Conservation (phyloP, 2,329 filamentous ascomycete genomes). For the Aspergillus sclerotialis region DNA sequence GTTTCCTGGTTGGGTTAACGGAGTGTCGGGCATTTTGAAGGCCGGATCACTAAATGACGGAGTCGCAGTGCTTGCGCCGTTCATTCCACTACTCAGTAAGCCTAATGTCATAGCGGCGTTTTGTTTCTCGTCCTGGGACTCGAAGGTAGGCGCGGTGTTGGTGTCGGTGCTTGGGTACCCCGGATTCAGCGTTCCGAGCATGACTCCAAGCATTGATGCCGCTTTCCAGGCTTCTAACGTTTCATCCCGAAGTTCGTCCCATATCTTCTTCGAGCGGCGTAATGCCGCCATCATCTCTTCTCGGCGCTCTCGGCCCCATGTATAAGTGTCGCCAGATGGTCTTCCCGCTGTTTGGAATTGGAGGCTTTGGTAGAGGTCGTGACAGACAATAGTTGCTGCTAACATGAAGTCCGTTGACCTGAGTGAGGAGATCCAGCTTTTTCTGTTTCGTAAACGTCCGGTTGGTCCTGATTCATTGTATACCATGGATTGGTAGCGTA, state of each 20-base stretch:
- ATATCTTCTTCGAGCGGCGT: slow-evolving; percentile 68
- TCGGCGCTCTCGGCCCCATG: slow-evolving; percentile 45
- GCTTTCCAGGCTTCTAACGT: slow-evolving; percentile 92
- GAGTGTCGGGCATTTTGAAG: slow-evolving; percentile 23
- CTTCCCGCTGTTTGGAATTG: slow-evolving; percentile 27
- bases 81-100: slow-evolving; percentile 58
- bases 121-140: slow-evolving; percentile 51
- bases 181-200: slow-evolving; percentile 66
- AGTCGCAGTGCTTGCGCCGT: slow-evolving; percentile 35
- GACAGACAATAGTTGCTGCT: slow-evolving; percentile 73
- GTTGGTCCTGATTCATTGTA: slow-evolving; percentile 66
- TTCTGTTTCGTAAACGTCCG: slow-evolving; percentile 64
- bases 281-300: slow-evolving; percentile 71
- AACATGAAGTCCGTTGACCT: slow-evolving; percentile 81
- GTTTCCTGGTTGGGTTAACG: slow-evolving; percentile 11
- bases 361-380: slow-evolving; percentile 65
- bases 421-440: slow-evolving; percentile 72
- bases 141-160: slow-evolving; percentile 20
- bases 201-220: slow-evolving; percentile 68
- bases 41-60: slow-evolving; percentile 21
- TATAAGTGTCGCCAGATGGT: slow-evolving; percentile 34
- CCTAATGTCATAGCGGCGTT: slow-evolving; percentile 65
- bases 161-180: slow-evolving; percentile 19
- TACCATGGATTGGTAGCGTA: slow-evolving; percentile 69
- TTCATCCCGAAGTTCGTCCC: slow-evolving; percentile 67